Evolutionary conservation across 805 yeast genomes (phyloP).

Genomic region (Cyberlindnera euphorbiiphila): DNA sequence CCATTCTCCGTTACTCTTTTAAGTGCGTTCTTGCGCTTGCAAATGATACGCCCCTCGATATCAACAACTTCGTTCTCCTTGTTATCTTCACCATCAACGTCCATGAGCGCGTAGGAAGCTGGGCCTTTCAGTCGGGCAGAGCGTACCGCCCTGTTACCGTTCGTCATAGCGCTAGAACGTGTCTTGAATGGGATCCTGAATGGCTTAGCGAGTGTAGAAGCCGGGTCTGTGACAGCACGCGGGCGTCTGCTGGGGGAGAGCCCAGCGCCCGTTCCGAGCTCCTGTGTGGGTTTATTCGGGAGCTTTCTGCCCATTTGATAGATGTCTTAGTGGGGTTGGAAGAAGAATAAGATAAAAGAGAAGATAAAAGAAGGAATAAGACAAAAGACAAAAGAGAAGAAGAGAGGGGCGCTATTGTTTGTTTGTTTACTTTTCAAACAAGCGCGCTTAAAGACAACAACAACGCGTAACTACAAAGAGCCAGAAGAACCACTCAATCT

Average conservation of each 20-base stretch:
- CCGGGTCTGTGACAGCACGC: slow-evolving; percentile 49
- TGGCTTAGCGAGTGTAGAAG: slow-evolving; percentile 54
- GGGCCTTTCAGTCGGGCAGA: slow-evolving; percentile 36
- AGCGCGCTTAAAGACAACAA: not conserved
- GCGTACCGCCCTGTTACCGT: slow-evolving; percentile 24
- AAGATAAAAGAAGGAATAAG: not conserved
- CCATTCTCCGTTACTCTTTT: slow-evolving; percentile 41
- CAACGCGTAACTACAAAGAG: not conserved
- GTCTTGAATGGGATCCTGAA: slow-evolving; percentile 59
- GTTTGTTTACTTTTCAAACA: slow-evolving; percentile 8
- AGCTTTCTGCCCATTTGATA: slow-evolving; percentile 33
- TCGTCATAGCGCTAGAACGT: slow-evolving; percentile 24
- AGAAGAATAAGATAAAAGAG: not conserved
- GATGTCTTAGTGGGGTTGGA: not conserved
- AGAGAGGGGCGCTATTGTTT: not conserved
- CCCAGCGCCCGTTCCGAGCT: slow-evolving; percentile 68
- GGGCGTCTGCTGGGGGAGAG: slow-evolving; percentile 54
- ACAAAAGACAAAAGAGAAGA: not conserved
- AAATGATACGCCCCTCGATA: slow-evolving; percentile 29
- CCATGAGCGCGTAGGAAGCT: slow-evolving; percentile 37
- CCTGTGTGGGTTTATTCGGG: slow-evolving; percentile 42
- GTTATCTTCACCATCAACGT: slow-evolving; percentile 22
- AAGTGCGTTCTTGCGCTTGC: slow-evolving; percentile 54
- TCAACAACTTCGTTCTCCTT: slow-evolving; percentile 35
- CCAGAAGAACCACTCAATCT: not conserved